Evolutionary conservation across 2,329 filamentous ascomycete species (phyloP).

Genomic region (Ceratocystis variospora): DNA sequence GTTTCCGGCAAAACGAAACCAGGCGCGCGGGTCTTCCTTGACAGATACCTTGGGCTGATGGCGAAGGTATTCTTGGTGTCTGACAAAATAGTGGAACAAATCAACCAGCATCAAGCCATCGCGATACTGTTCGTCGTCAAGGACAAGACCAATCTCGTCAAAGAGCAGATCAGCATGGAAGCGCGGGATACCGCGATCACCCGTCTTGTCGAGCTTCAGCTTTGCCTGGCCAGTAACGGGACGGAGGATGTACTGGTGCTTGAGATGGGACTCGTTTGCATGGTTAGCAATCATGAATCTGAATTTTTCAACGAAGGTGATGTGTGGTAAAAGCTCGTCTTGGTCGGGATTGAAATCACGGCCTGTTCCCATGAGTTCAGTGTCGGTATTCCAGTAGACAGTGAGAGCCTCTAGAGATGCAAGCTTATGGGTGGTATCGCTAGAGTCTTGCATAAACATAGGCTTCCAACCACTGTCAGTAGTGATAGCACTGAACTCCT

Average conservation of each 20-base stretch:
- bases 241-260: constrained; percentile 88
- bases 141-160: constrained; percentile 92
- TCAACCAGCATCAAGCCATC: constrained; percentile 97
- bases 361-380: constrained; percentile 66
- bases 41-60: constrained; percentile 72
- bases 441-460: constrained; percentile 84
- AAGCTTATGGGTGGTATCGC: constrained; percentile 77
- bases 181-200: constrained; percentile 62
- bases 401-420: constrained; percentile 80
- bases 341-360: constrained; percentile 45
- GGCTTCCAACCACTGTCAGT: constrained; percentile 92
- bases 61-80: constrained; percentile 93
- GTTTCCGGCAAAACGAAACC: constrained; percentile 82
- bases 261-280: constrained; percentile 27
- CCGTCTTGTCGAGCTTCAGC: constrained; percentile 87
- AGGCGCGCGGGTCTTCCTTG: constrained; percentile 82
- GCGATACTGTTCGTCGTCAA: constrained; percentile 94
- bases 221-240: constrained; percentile 92
- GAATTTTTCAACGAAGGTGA: constrained; percentile 64
- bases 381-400: constrained; percentile 97
- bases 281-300: constrained; percentile 50
- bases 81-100: constrained; percentile 94
- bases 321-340: constrained; percentile 51
- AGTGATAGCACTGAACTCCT: constrained; percentile 93
- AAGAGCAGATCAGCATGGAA: constrained; percentile 86